Evolutionary conservation across 208 protist genomes (phyloP).

Genomic region (Crithidia mellificae): DNA sequence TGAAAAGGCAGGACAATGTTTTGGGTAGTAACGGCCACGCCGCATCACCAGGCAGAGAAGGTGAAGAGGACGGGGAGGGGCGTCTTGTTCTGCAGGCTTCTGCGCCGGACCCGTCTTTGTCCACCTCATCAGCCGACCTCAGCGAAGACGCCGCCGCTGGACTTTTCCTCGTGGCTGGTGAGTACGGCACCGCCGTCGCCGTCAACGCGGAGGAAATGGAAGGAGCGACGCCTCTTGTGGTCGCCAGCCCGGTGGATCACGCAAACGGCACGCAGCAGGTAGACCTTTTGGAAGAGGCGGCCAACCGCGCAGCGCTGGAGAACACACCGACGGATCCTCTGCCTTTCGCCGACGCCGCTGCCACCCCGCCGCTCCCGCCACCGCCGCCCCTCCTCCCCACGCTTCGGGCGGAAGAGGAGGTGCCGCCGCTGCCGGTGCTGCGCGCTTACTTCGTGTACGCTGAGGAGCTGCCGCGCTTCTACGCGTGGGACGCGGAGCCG

Average conservation of each 20-base stretch:
- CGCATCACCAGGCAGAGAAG: not conserved
- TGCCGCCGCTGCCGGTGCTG: conserved; percentile 6
- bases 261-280: not conserved
- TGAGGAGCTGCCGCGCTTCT: conserved; percentile 8
- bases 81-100: not conserved
- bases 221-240: too few relatives aligned
- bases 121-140: not conserved
- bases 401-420: not conserved
- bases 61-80: not conserved
- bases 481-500: conserved; percentile 23
- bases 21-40: too few relatives aligned
- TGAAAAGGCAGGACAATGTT: too few relatives aligned
- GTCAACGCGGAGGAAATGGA: not conserved
- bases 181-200: not conserved
- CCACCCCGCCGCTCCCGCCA: not conserved
- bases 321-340: not conserved
- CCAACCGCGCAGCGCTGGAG: not conserved
- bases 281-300: conserved; percentile 3
- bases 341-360: not conserved
- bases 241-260: not conserved
- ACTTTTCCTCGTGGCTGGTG: not conserved
- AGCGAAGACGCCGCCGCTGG: not conserved
- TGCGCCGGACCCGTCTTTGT: not conserved
- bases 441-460: conserved; percentile 10
- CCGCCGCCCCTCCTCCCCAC: not conserved